Conservation (phyloP, 2,329 filamentous ascomycete species). For the Phialophora tarda region DNA sequence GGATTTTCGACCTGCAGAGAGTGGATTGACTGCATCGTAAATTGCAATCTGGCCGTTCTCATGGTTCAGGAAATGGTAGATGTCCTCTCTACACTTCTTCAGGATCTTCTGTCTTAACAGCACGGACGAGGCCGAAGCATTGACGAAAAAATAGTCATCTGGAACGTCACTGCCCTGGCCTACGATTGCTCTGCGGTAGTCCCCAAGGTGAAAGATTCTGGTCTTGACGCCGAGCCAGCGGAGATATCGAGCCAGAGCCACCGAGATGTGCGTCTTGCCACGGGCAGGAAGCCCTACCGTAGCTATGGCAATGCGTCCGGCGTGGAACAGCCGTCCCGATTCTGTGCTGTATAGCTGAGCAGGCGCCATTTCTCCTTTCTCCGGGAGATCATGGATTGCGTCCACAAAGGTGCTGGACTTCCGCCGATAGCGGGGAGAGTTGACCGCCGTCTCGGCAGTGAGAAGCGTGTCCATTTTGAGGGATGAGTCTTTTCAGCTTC, state of each 20-base stretch:
- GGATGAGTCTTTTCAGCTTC: not conserved
- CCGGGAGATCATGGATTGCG: constrained; percentile 90
- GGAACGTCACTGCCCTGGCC: constrained; percentile 83
- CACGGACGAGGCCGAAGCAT: constrained; percentile 90
- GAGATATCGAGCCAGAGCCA: constrained; percentile 91
- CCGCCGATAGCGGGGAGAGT: constrained; percentile 85
- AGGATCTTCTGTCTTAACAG: constrained; percentile 94
- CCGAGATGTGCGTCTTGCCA: constrained; percentile 96
- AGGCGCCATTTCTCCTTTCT: constrained; percentile 83
- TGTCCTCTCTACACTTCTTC: constrained; percentile 96
- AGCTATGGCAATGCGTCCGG: constrained; percentile 93
- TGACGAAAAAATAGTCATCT: constrained; percentile 96
- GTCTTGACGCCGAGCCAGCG: constrained; percentile 98
- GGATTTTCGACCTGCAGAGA: constrained; percentile 77
- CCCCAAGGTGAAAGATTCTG: constrained; percentile 93
- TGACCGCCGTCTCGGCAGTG: constrained; percentile 89
- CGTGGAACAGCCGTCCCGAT: constrained; percentile 95
- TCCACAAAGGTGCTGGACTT: constrained; percentile 97
- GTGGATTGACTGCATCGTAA: constrained; percentile 96
- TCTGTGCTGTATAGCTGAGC: constrained; percentile 98
- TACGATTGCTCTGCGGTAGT: constrained; percentile 91
- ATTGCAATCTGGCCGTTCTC: constrained; percentile 98
- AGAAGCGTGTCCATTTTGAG: constrained; percentile 56
- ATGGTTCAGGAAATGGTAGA: constrained; percentile 93
- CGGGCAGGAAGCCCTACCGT: constrained; percentile 94